Base-by-base conservation (phyloP, 768 basidiomycete species). In the Hericium rajendrae region DNA sequence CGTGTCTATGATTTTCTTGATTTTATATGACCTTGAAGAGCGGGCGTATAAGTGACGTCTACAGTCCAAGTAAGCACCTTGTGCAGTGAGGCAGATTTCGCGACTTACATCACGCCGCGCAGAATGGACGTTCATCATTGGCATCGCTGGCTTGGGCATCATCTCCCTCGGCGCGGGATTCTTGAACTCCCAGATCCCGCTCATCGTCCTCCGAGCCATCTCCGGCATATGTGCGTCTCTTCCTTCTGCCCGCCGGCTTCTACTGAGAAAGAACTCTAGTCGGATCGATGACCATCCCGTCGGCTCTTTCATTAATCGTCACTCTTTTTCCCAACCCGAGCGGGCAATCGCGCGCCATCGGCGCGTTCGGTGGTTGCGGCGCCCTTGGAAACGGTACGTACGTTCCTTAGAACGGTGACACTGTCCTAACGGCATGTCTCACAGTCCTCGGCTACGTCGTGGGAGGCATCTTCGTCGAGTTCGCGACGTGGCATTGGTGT, bases 291-390 rank as follows among this genome's bases (percentile, higher is more conserved):
- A 79, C 72, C 1, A 72, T 77, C 51, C 76, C 76, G 0, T 72
- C 74, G 6, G 74, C 73, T 1, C 62, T 74, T 24, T 70, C 73
- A 37, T 67, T 79, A 22, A 71, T 78, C 43, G 74, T 80, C 38
- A 70, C 73, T 55, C 72, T 78, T 60, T 80, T 76, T 70, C 72
- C 76, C 6, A 72, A 76, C 10, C 71, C 72, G 8, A 58, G n/a
- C 2, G 72, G 74, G 49, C 76, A 79, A 62, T 70, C 73, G 43
- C 71, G 67, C 48, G 78, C 77, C 53, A 71, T 80, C 22, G 72
- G 72, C 3, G 60, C 74, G 0, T 74, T 79, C 55, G 76, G 75
- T 54, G 72, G 76, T n/a, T 69, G 72, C 37, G 75, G 75, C 26
- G 76, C 73, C 18, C 56, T 77, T 26, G 78, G 75, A 1, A 78